Percentiles rank a stretch among this genome's conserved stretches.
phyloP scores from a whole-genome alignment of 208 protist species.

The Wallacemonas sp. region DNA sequence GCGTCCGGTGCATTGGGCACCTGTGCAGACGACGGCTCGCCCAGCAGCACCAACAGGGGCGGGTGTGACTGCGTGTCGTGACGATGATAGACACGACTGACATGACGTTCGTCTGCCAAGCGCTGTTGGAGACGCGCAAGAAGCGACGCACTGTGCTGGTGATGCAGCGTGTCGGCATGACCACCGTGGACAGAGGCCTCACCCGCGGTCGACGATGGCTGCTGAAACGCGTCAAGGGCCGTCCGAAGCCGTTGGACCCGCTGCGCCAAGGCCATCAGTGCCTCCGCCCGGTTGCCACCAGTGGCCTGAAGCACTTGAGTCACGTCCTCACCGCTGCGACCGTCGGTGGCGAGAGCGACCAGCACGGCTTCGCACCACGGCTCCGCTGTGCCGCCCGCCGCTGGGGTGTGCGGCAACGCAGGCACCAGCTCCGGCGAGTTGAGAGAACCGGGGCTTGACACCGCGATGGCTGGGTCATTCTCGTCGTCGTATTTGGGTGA shows the following conservation, averaged over 20 bases:
- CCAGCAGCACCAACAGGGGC: neutral
- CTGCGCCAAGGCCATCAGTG: slow-evolving; percentile 1
- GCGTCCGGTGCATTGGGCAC: neutral
- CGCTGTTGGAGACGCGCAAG: neutral
- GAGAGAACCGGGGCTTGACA: too few relatives aligned
- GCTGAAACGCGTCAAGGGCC: neutral
- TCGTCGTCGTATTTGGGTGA: too few relatives aligned
- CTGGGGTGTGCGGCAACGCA: too few relatives aligned
- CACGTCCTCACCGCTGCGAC: neutral
- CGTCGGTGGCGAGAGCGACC: neutral
- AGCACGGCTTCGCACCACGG: neutral
- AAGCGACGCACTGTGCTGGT: too few relatives aligned
- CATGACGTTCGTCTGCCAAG: neutral
- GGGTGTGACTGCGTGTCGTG: neutral
- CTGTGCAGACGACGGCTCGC: too few relatives aligned
- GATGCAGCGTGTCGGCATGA: too few relatives aligned
- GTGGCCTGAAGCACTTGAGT: neutral
- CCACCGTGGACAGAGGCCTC: too few relatives aligned
- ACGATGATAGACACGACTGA: neutral
- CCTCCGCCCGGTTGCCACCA: neutral
- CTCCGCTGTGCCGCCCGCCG: too few relatives aligned
- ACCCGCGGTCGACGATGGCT: too few relatives aligned
- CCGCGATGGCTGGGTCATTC: too few relatives aligned
- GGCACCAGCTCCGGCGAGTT: too few relatives aligned
- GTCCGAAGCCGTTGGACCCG: neutral